phyloP scores from a whole-genome alignment of 805 yeast species.

The Candida sakaeoensis region DNA sequence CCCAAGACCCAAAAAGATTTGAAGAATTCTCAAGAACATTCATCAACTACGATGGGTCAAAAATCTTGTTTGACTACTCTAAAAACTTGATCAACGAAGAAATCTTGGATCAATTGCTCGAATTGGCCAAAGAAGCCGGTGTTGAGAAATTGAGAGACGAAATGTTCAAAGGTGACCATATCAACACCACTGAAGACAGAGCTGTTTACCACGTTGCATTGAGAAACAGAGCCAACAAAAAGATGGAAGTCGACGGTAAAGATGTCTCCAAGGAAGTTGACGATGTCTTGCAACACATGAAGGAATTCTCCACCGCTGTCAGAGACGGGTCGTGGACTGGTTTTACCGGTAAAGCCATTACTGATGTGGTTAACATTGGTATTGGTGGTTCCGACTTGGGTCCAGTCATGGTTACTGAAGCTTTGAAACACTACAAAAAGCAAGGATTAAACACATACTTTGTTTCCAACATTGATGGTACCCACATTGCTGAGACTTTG shows the following conservation, averaged over 20 bases:
- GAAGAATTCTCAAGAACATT: conserved; percentile 73
- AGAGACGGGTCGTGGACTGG: conserved; percentile 97
- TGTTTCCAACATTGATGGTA: conserved; percentile 98
- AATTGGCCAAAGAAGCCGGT: conserved; percentile 85
- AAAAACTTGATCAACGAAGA: conserved; percentile 91
- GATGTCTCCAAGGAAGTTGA: conserved; percentile 92
- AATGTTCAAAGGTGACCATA: conserved; percentile 89
- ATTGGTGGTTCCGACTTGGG: conserved; percentile 99
- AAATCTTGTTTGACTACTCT: conserved; percentile 91
- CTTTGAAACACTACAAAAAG: conserved; percentile 83
- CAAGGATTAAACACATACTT: conserved; percentile 78
- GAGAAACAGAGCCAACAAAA: conserved; percentile 84
- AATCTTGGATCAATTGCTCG: conserved; percentile 60
- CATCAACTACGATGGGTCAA: conserved; percentile 79
- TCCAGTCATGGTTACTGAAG: conserved; percentile 99
- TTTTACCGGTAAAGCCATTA: conserved; percentile 90
- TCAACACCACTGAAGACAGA: conserved; percentile 93
- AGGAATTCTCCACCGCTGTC: conserved; percentile 85
- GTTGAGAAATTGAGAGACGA: conserved; percentile 84
- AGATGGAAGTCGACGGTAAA: conserved; percentile 84
- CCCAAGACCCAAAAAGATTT: conserved; percentile 70
- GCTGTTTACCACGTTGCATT: conserved; percentile 97
- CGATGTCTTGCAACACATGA: conserved; percentile 90
- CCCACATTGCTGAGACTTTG: conserved; percentile 90
- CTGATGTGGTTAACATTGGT: conserved; percentile 95